Percentiles rank a stretch among this genome's conserved stretches.
Evolutionary conservation across 1,284 basidiomycete genomes (phyloP).

Genomic region (Takashimella koratensis): DNA sequence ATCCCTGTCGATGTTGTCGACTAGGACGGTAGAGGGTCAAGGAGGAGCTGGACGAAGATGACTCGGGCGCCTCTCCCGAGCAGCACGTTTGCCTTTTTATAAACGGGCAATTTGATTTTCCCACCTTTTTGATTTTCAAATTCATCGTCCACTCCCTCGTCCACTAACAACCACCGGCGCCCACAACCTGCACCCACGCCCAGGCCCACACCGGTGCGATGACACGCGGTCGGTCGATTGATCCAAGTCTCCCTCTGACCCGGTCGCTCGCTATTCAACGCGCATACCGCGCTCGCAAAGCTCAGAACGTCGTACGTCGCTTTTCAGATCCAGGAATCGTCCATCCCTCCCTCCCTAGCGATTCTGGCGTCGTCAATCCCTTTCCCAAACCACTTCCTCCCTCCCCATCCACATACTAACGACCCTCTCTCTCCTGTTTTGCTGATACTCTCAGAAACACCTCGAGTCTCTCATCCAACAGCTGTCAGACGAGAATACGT

Average conservation of each 20-base stretch:
- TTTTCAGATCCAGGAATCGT: neutral
- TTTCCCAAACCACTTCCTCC: neutral
- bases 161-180: neutral
- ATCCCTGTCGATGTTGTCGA: neutral
- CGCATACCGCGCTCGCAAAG: slow-evolving; percentile 20
- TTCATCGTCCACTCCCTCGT: neutral
- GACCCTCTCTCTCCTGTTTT: neutral
- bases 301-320: slow-evolving; percentile 6
- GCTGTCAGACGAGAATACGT: neutral
- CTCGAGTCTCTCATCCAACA: neutral
- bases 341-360: neutral
- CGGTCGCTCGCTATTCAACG: slow-evolving; percentile 18
- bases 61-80: no score
- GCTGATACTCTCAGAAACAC: neutral
- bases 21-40: neutral
- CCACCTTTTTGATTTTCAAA: neutral
- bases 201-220: slow-evolving; percentile 37
- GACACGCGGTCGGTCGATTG: slow-evolving; percentile 58
- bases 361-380: neutral
- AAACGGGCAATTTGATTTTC: neutral
- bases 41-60: no score
- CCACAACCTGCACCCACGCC: neutral
- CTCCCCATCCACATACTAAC: neutral
- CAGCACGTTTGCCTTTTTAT: neutral
- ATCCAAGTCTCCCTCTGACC: slow-evolving; percentile 13